Base-by-base conservation (phyloP, 2,329 filamentous ascomycete genomes). In the Colletotrichum sidae region DNA sequence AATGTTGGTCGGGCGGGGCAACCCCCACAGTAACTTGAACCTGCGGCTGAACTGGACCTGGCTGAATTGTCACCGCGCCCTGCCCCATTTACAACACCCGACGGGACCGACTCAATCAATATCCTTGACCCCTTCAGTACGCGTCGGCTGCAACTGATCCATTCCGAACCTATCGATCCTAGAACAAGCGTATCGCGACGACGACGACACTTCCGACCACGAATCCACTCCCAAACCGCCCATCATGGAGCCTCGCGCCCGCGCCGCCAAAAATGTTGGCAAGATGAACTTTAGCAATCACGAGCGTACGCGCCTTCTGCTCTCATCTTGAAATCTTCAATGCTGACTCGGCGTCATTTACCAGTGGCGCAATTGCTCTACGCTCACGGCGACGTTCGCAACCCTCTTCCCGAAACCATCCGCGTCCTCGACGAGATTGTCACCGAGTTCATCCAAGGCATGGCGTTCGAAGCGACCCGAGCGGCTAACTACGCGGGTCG, bases 391-490 rank as follows among this genome's bases (percentile, higher is more conserved):
- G 93, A 96, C 78, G 88, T 91, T 61, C 84, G 86, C 64, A 85
- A 91, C 60, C 92, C 94, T 1, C 89, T 98, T 34, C 90, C 92
- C 15, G 89, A 94, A 75, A 97, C 94, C 9, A 86, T 97, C 66
- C 90, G 92, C 67, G 88, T 95, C 55, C 90, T 98, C 55, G 96
- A 98, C 83, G 94, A 97, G 80, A 95, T 98, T 71, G 88, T 97
- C 67, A 97, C 94, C 68, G 96, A 98, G 82, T 97, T 97, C 83
- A 93, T 98, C 76, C 93, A 97, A 76, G 93, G 96, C 77, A 90
- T 96, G 59, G 95, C 92, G 79, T 96, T 97, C 81, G 91, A 93
- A 75, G 95, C 96, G 4, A 93, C 94, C 5, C 89, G 92, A 49
- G 90, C 91, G 57, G 96, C 96, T 1, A 90, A 92, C 76, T 93